Conservation (phyloP, 495 filamentous ascomycete species). For the Hyaloscypha bicolor region DNA sequence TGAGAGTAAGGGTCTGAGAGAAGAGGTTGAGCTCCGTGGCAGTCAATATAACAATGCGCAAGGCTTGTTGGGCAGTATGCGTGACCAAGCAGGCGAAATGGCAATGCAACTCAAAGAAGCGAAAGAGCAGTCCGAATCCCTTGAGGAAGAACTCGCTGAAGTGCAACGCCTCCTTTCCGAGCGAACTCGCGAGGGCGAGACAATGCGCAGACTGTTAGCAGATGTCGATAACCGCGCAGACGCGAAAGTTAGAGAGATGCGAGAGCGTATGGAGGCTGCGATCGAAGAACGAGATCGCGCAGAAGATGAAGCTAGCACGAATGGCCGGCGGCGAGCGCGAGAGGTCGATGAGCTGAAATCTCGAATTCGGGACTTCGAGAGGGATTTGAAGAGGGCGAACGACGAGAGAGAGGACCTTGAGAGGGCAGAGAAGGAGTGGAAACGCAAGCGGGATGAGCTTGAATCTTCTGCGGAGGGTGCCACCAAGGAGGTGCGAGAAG, state of each 20-base stretch:
- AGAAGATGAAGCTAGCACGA: conserved; percentile 83
- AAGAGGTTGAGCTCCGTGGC: conserved; percentile 81
- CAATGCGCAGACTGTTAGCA: conserved; percentile 85
- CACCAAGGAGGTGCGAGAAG: conserved; percentile 69
- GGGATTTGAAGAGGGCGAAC: conserved; percentile 65
- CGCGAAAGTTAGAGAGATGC: conserved; percentile 79
- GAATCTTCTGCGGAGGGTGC: conserved; percentile 69
- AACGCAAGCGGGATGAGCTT: conserved; percentile 69
- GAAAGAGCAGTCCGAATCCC: conserved; percentile 73
- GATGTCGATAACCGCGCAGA: conserved; percentile 87
- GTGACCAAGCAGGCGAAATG: conserved; percentile 85
- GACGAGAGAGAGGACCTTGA: conserved; percentile 73
- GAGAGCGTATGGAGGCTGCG: conserved; percentile 83
- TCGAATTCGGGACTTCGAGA: conserved; percentile 78
- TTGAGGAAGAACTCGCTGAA: conserved; percentile 94
- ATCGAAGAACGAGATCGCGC: conserved; percentile 90
- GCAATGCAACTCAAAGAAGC: conserved; percentile 93
- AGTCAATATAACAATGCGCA: conserved; percentile 87
- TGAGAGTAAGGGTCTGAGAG: conserved; percentile 67
- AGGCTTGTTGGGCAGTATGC: conserved; percentile 84
- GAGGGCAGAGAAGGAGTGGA: conserved; percentile 67
- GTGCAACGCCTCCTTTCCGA: conserved; percentile 86
- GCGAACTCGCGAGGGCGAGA: conserved; percentile 92
- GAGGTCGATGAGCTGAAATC: conserved; percentile 86
- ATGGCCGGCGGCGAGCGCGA: conserved; percentile 71